Conservation (phyloP, 73 alveolate species). For the Tetrahymena borealis region DNA sequence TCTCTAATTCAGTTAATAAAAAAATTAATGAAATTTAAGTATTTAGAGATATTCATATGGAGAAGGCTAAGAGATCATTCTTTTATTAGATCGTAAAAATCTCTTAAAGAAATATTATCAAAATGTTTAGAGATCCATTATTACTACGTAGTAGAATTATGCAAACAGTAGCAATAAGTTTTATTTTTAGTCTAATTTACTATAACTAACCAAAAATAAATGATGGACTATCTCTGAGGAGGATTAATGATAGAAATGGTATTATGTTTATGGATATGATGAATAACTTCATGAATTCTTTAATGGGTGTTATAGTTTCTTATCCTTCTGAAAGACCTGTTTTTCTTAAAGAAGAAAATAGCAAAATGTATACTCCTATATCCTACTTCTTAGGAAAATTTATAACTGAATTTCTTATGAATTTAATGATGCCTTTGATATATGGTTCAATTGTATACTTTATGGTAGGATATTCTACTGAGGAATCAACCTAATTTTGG, state of each 20-base stretch:
- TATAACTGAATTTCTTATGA: slow-evolving; percentile 1
- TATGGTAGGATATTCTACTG: slow-evolving; percentile 22
- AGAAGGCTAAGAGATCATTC: not conserved
- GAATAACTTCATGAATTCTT: slow-evolving; percentile 11
- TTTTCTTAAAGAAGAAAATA: slow-evolving; percentile 24
- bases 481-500: not conserved
- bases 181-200: not conserved
- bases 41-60: not conserved
- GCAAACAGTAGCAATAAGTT: not conserved
- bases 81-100: not conserved
- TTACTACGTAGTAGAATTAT: not conserved
- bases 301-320: slow-evolving; percentile 14
- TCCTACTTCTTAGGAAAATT: slow-evolving; percentile 7
- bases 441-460: slow-evolving; percentile 14
- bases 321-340: slow-evolving; percentile 23
- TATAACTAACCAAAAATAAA: not conserved
- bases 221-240: not conserved
- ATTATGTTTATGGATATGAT: slow-evolving; percentile 6
- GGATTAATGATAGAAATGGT: not conserved
- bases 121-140: not conserved
- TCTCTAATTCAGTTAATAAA: not conserved
- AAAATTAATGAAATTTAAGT: not conserved
- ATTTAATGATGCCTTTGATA: slow-evolving; percentile 12
- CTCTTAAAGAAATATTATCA: not conserved
- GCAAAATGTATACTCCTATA: slow-evolving; percentile 7